Evolutionary conservation across 1,284 basidiomycete genomes (phyloP).

Genomic region (Pterula multifida): DNA sequence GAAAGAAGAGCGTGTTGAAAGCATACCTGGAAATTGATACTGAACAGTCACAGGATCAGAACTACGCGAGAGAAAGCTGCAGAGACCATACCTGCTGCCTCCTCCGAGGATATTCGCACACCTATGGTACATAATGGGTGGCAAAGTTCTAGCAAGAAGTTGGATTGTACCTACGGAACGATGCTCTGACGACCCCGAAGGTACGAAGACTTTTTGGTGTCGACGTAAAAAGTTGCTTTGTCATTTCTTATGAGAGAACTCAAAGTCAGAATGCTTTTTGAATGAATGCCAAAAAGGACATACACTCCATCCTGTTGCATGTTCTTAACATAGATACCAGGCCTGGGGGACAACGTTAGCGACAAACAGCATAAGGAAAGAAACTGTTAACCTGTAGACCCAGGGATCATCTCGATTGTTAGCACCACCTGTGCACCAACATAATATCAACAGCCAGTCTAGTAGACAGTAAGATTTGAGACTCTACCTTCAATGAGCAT

Average conservation of each 20-base stretch:
- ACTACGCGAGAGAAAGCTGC: background rate
- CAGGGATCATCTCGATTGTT: constrained; percentile 67
- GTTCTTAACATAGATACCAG: constrained; percentile 56
- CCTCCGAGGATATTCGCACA: constrained; percentile 59
- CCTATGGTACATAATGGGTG: constrained; percentile 17
- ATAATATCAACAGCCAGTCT: background rate
- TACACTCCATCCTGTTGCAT: constrained; percentile 61
- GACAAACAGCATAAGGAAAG: constrained; percentile 1
- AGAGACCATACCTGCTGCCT: constrained; percentile 31
- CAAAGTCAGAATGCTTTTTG: constrained; percentile 1
- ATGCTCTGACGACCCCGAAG: constrained; percentile 53
- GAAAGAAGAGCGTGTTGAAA: background rate
- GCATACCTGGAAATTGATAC: constrained; percentile 56
- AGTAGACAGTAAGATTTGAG: background rate
- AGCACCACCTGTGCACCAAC: constrained; percentile 33
- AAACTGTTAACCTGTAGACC: constrained; percentile 40
- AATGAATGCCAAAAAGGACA: constrained; percentile 13
- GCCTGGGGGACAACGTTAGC: constrained; percentile 21
- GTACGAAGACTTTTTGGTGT: constrained; percentile 43
- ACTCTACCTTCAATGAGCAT: constrained; percentile 59
- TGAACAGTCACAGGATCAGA: constrained; percentile 16
- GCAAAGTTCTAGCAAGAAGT: constrained; percentile 1
- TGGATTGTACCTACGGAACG: constrained; percentile 39
- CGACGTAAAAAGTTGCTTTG: constrained; percentile 60
- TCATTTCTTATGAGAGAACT: constrained; percentile 37